Base-by-base conservation (phyloP, 2,329 filamentous ascomycete genomes). In the Orbilia javanica region DNA sequence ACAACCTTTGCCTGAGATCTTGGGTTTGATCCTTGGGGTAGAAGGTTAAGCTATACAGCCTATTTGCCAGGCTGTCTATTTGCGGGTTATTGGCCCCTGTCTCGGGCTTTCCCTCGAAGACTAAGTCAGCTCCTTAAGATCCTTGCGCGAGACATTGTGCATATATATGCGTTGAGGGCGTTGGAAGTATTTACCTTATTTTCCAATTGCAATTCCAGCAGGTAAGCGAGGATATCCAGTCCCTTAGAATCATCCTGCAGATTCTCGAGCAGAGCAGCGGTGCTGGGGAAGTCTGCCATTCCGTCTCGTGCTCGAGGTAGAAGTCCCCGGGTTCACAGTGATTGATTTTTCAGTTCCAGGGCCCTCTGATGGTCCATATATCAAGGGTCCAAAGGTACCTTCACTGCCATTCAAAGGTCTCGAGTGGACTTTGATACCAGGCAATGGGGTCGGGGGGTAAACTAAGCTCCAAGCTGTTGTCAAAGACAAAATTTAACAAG, bases 211-310 rank as follows among this genome's bases (percentile, higher is more conserved):
- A 78, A 57, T 72, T 62, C 74, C 31, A 78, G 67, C 36, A 78
- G 46, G 68, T 78, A 78, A 67, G 74, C 74, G 67, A 78, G 55
- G 31, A 72, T 78, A 72, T 78, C 74, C 62, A 78, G 63, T 55
- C 74, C 67, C 53, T 78, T 78, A 52, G 67, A 53, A 60, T 78
- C 67, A 44, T 72, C 67, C 52, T 72, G 74, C 13, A 78, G 42
- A 42, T 63, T 72, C 63, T 78, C 74, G 25, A 78, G 57, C 34
- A 78, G 53, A 25, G 62, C 67, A 5, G 67, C 46, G 13, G 74
- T 64, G 67, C 52, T 72, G n/a, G 60, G 52, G n/a, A 71, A 42
- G 29, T 72, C 53, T 22, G 44, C 52, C 60, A 78, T 63, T 36
- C n/a, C 36, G 39, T n/a, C 55, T 27, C 22, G 25, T 34, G 52